Base-by-base conservation (phyloP, 306 rosid genomes). In the Begonia loranthoides region DNA sequence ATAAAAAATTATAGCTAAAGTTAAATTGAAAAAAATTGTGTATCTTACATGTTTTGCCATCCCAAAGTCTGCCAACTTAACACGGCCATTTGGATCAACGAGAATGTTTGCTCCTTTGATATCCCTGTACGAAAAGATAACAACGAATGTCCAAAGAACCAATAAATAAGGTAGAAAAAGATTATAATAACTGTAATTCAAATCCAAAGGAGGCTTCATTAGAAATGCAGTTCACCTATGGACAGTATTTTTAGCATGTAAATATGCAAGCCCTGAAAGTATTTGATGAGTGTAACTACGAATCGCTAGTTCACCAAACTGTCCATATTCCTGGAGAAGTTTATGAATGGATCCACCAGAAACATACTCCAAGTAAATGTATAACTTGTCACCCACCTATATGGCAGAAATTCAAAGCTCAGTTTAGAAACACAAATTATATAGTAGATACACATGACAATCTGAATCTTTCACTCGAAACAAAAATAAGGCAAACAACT, bases 31-130 rank as follows among this genome's bases (percentile, higher is more conserved):
- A 28, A 8, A 5, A 7, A 4, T 28, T 28, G 36, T 28, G 36
- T 12, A 41, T 60, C 93, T 86, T 83, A 92, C 99, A 78, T 92
- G 99, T 72, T 92, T 92, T 54, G 99, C 99, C 99, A 92, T 92
- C 76, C 99, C 96, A 78, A 92, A 92, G 70, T 92, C 99, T 46
- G 93, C 99, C 78, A 92, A 69, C 73, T 86, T 92, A 66, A 92
- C 86, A 43, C 93, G 84, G 40, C 99, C 96, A 70, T 59, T 74
- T 62, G 94, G 96, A 77, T 92, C 99, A 28, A 92, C 96, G 34
- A 92, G 80, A 71, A 92, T 92, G 75, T 92, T 92, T 72, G 96
- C 99, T 68, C 96, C 99, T 67, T 92, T 86, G 63, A 92, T 80
- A 70, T 92, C 95, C 93, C 99, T 92, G 76, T 61, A 64, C 34